Evolutionary conservation across 2,329 filamentous ascomycete species (phyloP), one percentile per base, ranked within the genome.

Genomic region (Stagonosporopsis chrysanthemi): DNA sequence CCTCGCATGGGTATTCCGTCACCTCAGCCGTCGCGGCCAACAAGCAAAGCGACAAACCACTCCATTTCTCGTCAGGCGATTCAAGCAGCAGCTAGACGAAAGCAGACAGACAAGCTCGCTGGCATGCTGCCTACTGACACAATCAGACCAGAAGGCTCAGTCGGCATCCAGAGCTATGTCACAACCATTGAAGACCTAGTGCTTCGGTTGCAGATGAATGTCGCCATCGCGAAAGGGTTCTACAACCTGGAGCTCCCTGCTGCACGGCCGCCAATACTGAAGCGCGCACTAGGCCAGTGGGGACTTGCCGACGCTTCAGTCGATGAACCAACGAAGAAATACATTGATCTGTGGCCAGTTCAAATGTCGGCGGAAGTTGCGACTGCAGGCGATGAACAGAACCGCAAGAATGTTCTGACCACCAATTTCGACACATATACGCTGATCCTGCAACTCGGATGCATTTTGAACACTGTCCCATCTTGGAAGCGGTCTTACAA

Each of bases 361-460:
- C 92, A 96, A 64, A 96, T 96, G 91, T 94, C 91, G 6, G 91
- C 91, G 1, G 90, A 94, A 67, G 85, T 95, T 31, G 85, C 86
- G 0, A 81, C 88, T 1, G 87, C 62, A 14, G 68, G 70, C 5
- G 72, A 62, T 83, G 70, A 72, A 33, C 64, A 67, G 3, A 65
- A 63, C 11, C 84, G 83, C 58, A 79, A 83, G 60, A 87, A 86
- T 66, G 82, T 95, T 6, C 75, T 94, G 52, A 96, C 92, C 0
- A 95, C 90, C 0, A 96, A 96, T 64, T 96, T 96, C 73, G 92
- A 96, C 73, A 96, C 92, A 0, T 96, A 92, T 83, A 86, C 91
- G 0, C 80, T 96, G n/a, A 95, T 96, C 57, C 80, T 96, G 3
- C 91, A 96, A 66, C 82, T 96, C 9, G 92, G 92, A 0, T 94